Percentiles rank a stretch among this genome's conserved stretches.
phyloP scores from a whole-genome alignment of 176 grass and related monocot species.

The Chrysopogon serrulatus region DNA sequence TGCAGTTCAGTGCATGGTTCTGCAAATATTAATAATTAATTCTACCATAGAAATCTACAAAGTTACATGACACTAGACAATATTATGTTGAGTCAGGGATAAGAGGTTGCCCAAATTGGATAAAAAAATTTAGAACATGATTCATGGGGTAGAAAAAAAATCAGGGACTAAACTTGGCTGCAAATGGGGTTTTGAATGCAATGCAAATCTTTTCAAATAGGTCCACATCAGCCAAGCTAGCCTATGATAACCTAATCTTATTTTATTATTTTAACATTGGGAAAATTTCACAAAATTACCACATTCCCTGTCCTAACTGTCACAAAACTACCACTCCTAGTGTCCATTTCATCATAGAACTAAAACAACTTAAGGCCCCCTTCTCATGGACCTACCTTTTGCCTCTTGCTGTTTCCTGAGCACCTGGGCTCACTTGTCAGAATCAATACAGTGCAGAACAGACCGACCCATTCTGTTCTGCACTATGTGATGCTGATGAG shows the following conservation, averaged over 20 bases:
- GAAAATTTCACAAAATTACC: background rate
- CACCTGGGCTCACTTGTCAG: background rate
- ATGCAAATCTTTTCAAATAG: background rate
- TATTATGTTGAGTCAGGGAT: background rate
- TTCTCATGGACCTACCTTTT: too few species aligned
- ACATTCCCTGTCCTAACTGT: background rate
- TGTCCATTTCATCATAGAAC: background rate
- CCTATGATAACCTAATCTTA: background rate
- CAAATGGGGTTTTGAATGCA: background rate
- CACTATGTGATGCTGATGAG: background rate
- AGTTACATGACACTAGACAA: background rate
- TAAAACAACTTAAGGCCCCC: background rate
- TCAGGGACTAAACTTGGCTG: background rate
- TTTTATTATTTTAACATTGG: background rate
- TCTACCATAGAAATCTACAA: background rate
- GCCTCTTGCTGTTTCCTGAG: background rate
- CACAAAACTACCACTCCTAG: background rate
- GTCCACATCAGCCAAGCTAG: background rate
- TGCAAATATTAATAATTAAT: background rate
- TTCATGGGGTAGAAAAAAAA: background rate
- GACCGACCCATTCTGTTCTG: background rate
- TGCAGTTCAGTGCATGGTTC: background rate
- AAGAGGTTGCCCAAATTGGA: background rate
- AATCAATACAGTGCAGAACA: background rate
- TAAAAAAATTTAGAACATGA: background rate